phyloP scores from a whole-genome alignment of 177 flowering plant genomes.

The Vitis hybrid region DNA sequence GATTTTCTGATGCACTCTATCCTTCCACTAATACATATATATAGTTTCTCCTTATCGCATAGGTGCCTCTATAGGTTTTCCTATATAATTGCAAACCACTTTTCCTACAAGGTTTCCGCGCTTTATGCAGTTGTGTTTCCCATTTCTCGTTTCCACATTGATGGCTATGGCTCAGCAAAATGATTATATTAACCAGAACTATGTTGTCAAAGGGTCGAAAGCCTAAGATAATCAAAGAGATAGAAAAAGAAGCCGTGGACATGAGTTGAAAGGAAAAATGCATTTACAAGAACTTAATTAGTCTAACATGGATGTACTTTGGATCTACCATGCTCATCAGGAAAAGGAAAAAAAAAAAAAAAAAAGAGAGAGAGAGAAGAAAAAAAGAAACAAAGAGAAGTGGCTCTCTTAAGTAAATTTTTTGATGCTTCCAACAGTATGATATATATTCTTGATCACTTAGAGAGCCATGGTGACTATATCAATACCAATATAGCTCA shows the following conservation, averaged over 20 bases:
- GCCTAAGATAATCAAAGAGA: neutral
- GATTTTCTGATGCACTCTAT: neutral
- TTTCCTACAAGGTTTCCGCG: conserved; percentile 14
- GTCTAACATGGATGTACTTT: conserved; percentile 21
- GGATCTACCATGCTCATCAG: conserved; percentile 1
- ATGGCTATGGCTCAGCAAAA: conserved; percentile 1
- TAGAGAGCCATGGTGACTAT: neutral
- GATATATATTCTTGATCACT: conserved; percentile 9
- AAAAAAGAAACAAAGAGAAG: conserved; percentile 4
- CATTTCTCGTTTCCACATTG: conserved; percentile 8
- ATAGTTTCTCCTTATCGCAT: neutral
- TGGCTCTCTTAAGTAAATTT: conserved; percentile 15
- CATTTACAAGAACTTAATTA: conserved; percentile 14
- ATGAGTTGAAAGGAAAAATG: conserved; percentile 18
- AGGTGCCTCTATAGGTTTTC: neutral
- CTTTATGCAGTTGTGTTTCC: conserved; percentile 27
- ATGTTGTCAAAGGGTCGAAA: neutral
- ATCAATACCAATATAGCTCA: conserved; percentile 5
- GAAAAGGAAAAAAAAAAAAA: neutral
- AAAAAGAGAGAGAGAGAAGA: neutral
- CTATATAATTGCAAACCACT: conserved; percentile 1
- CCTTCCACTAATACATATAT: neutral
- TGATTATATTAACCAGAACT: neutral
- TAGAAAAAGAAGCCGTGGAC: conserved; percentile 6
- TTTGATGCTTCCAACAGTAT: neutral